Conservation (phyloP, 164 flowering plant genomes). For the Warburgia ugandensis region DNA sequence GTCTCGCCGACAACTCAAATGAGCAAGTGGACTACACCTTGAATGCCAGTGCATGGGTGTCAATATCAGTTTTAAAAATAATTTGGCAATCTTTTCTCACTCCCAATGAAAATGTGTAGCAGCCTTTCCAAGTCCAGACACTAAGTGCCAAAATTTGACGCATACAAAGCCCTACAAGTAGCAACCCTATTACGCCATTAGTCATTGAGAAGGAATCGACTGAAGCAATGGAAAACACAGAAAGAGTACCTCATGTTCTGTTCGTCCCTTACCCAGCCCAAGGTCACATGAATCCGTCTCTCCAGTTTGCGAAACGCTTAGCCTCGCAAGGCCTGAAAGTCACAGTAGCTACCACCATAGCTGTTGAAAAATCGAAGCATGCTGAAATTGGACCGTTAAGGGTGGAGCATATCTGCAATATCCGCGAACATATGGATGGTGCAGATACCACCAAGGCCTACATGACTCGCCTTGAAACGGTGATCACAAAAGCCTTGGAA, state of each 20-base stretch:
- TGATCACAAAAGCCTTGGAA: not conserved
- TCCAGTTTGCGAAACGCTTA: constrained; percentile 6
- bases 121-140: too few species aligned
- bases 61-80: too few species aligned
- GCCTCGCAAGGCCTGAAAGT: constrained; percentile 1
- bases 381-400: not conserved
- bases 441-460: not conserved
- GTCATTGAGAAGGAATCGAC: too few species aligned
- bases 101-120: too few species aligned
- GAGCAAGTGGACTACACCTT: too few species aligned
- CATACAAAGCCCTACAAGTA: too few species aligned
- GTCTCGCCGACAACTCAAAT: too few species aligned
- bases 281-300: constrained; percentile 4
- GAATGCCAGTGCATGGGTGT: too few species aligned
- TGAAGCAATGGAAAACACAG: too few species aligned
- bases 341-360: not conserved
- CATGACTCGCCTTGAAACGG: not conserved
- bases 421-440: not conserved
- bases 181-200: too few species aligned
- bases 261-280: constrained; percentile 2
- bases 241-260: constrained; percentile 1
- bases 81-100: too few species aligned
- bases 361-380: not conserved
- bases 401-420: constrained; percentile 5
- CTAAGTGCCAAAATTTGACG: too few species aligned